These are phyloP conservation scores for Hirschfeldia incana DNA, from an alignment of 345 rosid genomes.

Conservation along the genomic window DNA sequence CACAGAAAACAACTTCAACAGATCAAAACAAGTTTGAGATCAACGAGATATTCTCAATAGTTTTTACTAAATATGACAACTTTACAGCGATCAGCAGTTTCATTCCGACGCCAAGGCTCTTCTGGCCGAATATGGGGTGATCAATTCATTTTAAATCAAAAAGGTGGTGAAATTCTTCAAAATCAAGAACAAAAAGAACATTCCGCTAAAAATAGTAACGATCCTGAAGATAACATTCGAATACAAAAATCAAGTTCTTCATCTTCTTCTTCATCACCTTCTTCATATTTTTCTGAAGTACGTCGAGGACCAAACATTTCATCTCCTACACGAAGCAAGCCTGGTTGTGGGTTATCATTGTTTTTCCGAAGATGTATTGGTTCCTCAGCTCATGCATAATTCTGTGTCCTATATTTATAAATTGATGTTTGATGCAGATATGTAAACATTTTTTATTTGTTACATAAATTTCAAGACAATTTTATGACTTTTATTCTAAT, in stretches of 20 bases:
- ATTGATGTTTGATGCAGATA: background rate
- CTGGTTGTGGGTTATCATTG: slow-evolving; percentile 25
- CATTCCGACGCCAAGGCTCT: slow-evolving; percentile 35
- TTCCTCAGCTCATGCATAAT: slow-evolving; percentile 6
- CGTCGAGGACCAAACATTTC: background rate
- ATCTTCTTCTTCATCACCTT: background rate
- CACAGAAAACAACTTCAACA: background rate
- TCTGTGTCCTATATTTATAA: background rate
- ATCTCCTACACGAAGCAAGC: slow-evolving; percentile 1
- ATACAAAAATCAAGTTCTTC: background rate
- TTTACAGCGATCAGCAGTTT: slow-evolving; percentile 30
- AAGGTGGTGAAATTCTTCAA: background rate
- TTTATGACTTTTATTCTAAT: background rate
- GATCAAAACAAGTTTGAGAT: background rate
- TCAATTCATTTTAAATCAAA: background rate
- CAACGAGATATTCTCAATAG: background rate
- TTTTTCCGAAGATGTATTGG: slow-evolving; percentile 26
- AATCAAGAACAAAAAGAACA: background rate
- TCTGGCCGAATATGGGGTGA: slow-evolving; percentile 32
- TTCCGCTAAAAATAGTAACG: background rate
- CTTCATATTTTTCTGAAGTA: slow-evolving; percentile 5
- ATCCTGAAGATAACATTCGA: background rate
- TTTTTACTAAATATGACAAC: slow-evolving; percentile 11
- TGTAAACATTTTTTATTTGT: background rate
- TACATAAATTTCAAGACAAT: background rate